A percentile compares a stretch with the other conserved stretches of the same genome.
These are phyloP conservation scores for Saccharomyces paradoxus DNA, from an alignment of 805 yeast species.

Conservation along the genomic window DNA sequence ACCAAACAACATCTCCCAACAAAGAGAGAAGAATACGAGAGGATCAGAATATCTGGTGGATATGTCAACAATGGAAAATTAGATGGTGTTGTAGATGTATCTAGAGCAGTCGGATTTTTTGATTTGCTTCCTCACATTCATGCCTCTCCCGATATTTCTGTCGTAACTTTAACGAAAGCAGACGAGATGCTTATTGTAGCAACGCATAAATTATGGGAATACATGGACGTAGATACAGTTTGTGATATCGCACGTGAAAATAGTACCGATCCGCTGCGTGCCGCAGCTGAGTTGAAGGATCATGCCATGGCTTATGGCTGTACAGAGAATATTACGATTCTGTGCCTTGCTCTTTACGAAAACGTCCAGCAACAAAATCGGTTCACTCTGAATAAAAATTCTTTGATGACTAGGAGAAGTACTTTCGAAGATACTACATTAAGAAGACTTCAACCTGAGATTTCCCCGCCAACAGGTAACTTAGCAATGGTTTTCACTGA, in stretches of 20 bases:
- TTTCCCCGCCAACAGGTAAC: slow-evolving; percentile 90
- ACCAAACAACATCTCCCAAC: slow-evolving; percentile 83
- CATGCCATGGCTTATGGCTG: slow-evolving; percentile 92
- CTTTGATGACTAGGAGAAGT: slow-evolving; percentile 41
- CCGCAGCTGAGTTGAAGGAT: slow-evolving; percentile 89
- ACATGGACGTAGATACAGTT: slow-evolving; percentile 71
- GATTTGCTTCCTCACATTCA: slow-evolving; percentile 80
- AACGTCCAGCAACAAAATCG: slow-evolving; percentile 30
- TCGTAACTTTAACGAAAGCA: slow-evolving; percentile 49
- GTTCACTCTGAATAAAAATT: slow-evolving; percentile 31
- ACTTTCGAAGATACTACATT: slow-evolving; percentile 67
- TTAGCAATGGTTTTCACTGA: slow-evolving; percentile 95
- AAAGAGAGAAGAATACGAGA: slow-evolving; percentile 63
- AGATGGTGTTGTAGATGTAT: slow-evolving; percentile 74
- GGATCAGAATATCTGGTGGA: slow-evolving; percentile 89
- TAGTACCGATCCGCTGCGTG: slow-evolving; percentile 74
- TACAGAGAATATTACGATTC: slow-evolving; percentile 65
- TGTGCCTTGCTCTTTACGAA: slow-evolving; percentile 65
- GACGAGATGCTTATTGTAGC: slow-evolving; percentile 84
- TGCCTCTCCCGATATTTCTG: slow-evolving; percentile 75
- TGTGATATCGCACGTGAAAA: slow-evolving; percentile 84
- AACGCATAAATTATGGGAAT: slow-evolving; percentile 78
- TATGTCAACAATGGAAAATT: slow-evolving; percentile 78
- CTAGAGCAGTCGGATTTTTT: slow-evolving; percentile 88
- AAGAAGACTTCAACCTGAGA: slow-evolving; percentile 80